Conservation (phyloP, 345 rosid species). For the Triadica sebifera region DNA sequence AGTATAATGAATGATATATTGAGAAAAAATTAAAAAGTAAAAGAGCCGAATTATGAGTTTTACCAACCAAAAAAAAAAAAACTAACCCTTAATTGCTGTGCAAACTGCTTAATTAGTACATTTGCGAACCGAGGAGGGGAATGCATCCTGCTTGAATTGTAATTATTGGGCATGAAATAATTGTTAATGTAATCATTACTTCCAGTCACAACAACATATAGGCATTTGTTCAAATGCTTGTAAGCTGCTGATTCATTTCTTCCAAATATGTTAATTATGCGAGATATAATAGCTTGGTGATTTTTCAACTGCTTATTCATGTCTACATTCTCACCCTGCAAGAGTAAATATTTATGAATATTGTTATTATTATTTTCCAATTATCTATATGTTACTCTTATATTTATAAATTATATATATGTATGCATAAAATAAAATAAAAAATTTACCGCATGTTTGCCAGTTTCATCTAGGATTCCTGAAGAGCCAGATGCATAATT, state of each 20-base stretch:
- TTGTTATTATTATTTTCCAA: no score
- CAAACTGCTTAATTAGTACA: slow-evolving; percentile 4
- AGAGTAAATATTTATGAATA: neutral
- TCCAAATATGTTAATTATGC: slow-evolving; percentile 4
- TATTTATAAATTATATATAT: no score
- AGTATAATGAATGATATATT: no score
- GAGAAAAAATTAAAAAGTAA: no score
- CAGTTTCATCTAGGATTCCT: slow-evolving; percentile 14
- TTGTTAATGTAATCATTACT: slow-evolving; percentile 27
- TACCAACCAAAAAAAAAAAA: no score
- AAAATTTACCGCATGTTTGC: slow-evolving; percentile 7
- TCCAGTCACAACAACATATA: slow-evolving; percentile 14
- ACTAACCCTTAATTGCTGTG: slow-evolving; percentile 11
- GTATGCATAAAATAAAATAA: no score
- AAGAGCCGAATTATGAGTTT: no score
- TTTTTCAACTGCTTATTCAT: slow-evolving; percentile 5
- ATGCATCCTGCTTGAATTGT: slow-evolving; percentile 7
- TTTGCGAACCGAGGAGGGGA: slow-evolving; percentile 12
- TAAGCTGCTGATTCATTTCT: neutral
- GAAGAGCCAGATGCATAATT: slow-evolving; percentile 19
- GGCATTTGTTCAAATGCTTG: slow-evolving; percentile 6
- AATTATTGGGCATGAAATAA: slow-evolving; percentile 9
- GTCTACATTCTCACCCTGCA: slow-evolving; percentile 9
- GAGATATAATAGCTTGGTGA: slow-evolving; percentile 8
- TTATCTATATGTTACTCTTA: no score